phyloP scores from a whole-genome alignment of 2,329 filamentous ascomycete species.

The Diaporthe citri region DNA sequence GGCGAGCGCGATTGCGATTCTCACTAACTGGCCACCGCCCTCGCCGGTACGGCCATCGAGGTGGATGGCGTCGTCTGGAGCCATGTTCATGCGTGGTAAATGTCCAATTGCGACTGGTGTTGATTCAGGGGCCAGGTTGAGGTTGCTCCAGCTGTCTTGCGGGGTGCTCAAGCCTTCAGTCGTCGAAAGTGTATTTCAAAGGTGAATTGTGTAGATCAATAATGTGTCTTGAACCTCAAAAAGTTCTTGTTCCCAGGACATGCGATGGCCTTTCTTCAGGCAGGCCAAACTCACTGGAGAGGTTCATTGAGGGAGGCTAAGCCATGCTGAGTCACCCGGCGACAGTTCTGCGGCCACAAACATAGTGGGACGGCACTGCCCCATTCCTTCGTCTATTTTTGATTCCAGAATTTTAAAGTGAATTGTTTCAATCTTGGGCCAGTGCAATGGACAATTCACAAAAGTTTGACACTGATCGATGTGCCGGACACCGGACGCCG shows the following conservation, averaged over 20 bases:
- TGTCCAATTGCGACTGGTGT: neutral
- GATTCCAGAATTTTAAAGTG: fast-evolving
- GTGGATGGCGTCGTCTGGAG: conserved; percentile 53
- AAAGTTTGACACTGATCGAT: too few relatives aligned
- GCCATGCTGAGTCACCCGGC: conserved; percentile 28
- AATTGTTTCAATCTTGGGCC: neutral
- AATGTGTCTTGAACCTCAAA: neutral
- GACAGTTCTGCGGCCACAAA: neutral
- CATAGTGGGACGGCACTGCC: neutral
- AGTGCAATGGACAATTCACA: too few relatives aligned
- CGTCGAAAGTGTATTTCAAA: neutral
- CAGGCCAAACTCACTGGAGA: neutral
- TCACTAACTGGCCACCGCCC: conserved; percentile 72
- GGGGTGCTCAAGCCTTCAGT: neutral
- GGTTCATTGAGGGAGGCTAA: neutral
- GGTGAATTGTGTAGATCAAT: fast-evolving
- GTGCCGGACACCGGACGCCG: too few relatives aligned
- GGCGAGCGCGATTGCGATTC: conserved; percentile 67
- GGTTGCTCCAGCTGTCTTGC: neutral
- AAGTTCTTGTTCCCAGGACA: neutral
- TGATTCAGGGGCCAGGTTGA: neutral
- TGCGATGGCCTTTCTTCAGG: neutral
- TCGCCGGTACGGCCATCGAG: conserved; percentile 71
- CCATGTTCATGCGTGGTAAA: conserved; percentile 28
- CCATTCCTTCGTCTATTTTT: neutral